phyloP scores from a whole-genome alignment of 306 rosid genomes.

The Coriaria nepalensis region DNA sequence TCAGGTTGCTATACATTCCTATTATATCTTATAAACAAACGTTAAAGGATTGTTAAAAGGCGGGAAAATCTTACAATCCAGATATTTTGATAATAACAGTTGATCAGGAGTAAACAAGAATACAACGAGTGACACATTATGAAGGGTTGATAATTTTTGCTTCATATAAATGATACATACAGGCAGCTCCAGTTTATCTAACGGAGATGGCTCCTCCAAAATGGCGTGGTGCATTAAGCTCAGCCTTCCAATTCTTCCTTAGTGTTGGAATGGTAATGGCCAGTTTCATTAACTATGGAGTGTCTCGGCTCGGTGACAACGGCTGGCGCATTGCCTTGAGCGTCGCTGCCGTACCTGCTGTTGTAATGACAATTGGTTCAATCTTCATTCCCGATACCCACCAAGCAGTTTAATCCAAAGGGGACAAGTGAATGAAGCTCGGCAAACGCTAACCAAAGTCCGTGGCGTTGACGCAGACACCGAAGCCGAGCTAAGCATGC shows the following conservation, averaged over 20 bases:
- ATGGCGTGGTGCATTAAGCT: constrained; percentile 68
- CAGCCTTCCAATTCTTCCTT: constrained; percentile 57
- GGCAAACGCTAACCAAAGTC: constrained; percentile 17
- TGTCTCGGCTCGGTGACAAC: constrained; percentile 33
- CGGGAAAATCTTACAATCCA: too few relatives aligned
- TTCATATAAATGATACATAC: too few relatives aligned
- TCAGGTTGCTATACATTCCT: constrained; percentile 32
- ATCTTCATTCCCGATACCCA: constrained; percentile 42
- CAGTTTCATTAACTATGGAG: constrained; percentile 41
- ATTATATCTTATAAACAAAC: too few relatives aligned
- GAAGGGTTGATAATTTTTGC: too few relatives aligned
- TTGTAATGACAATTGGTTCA: constrained; percentile 33
- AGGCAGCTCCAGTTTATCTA: constrained; percentile 66
- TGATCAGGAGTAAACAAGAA: too few relatives aligned
- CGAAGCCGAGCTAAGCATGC: constrained; percentile 33
- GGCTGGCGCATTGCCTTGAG: constrained; percentile 70
- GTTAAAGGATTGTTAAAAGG: too few relatives aligned
- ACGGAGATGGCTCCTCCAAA: constrained; percentile 66
- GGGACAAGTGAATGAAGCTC: constrained; percentile 37
- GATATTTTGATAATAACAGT: too few relatives aligned
- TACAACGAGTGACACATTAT: too few relatives aligned
- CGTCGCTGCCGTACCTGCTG: constrained; percentile 44
- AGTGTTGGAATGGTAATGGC: constrained; percentile 41
- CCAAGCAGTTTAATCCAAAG: constrained; percentile 51
- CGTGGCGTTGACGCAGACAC: constrained; percentile 32